phyloP scores from a whole-genome alignment of 805 yeast species.

The Kluyveromyces starmeri region DNA sequence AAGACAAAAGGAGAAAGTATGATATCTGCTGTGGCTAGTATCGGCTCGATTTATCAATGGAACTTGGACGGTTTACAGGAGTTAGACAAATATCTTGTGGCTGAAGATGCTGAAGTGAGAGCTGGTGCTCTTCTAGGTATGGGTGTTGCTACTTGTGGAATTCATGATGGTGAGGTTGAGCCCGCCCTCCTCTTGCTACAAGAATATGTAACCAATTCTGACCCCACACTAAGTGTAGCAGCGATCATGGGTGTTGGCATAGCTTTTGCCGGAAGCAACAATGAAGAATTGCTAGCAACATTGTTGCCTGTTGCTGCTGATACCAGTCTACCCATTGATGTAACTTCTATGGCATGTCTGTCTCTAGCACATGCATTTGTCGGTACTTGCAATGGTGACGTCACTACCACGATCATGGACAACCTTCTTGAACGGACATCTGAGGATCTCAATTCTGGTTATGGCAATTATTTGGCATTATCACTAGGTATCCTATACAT shows the following conservation, averaged over 20 bases:
- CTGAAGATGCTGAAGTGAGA: constrained; percentile 76
- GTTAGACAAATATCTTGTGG: constrained; percentile 80
- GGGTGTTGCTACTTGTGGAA: constrained; percentile 86
- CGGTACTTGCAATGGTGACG: constrained; percentile 92
- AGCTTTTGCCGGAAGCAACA: constrained; percentile 90
- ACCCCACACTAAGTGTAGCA: constrained; percentile 58
- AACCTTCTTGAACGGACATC: constrained; percentile 80
- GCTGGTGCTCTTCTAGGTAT: constrained; percentile 97
- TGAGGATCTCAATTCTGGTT: constrained; percentile 68
- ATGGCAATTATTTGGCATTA: constrained; percentile 83
- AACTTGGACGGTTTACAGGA: constrained; percentile 85
- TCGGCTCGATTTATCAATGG: constrained; percentile 91
- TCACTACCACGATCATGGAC: constrained; percentile 85
- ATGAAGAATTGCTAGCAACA: constrained; percentile 70
- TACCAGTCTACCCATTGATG: constrained; percentile 61
- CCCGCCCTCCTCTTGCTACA: constrained; percentile 80
- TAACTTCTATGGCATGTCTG: constrained; percentile 77
- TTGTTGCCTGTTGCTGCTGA: constrained; percentile 80
- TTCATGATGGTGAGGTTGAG: constrained; percentile 85
- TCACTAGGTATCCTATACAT: constrained; percentile 87
- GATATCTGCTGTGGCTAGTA: constrained; percentile 83
- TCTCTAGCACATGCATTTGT: constrained; percentile 92
- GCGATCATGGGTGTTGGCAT: constrained; percentile 89
- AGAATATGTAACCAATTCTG: constrained; percentile 66
- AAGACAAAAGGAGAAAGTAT: constrained; percentile 88